Conservation (phyloP, 441 rosid species). For the Erysimum cheiri region DNA sequence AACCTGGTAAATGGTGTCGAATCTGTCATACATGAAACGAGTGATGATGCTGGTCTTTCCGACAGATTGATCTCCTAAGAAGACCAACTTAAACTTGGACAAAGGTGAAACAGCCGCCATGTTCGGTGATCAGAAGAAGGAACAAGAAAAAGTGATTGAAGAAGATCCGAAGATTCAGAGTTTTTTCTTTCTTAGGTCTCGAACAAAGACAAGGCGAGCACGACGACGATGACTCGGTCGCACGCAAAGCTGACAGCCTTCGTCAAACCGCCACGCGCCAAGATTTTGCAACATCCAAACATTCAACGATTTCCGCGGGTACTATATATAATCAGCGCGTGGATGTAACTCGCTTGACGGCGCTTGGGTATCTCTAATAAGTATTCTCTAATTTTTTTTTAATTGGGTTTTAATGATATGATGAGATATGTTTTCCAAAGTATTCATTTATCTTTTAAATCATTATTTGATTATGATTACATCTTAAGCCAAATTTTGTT, state of each 20-base stretch:
- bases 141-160: neutral
- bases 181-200: neutral
- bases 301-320: constrained; percentile 31
- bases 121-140: neutral
- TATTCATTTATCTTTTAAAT: too few relatives aligned
- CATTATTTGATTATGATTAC: too few relatives aligned
- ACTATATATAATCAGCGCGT: constrained; percentile 4
- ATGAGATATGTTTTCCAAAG: neutral
- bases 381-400: neutral
- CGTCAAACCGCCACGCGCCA: constrained; percentile 32
- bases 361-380: constrained; percentile 7
- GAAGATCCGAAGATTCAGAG: constrained; percentile 39
- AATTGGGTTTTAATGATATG: neutral
- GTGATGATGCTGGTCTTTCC: constrained; percentile 95
- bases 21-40: constrained; percentile 93
- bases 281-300: neutral
- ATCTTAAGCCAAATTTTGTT: too few relatives aligned
- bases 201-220: constrained; percentile 25
- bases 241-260: constrained; percentile 2
- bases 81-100: constrained; percentile 87
- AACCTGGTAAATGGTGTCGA: constrained; percentile 91
- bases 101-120: constrained; percentile 85
- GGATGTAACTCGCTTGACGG: neutral
- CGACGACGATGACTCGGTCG: constrained; percentile 44
- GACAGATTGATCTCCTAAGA: constrained; percentile 91